Conservation (phyloP, 306 rosid species). For the Dryas alaskensis region DNA sequence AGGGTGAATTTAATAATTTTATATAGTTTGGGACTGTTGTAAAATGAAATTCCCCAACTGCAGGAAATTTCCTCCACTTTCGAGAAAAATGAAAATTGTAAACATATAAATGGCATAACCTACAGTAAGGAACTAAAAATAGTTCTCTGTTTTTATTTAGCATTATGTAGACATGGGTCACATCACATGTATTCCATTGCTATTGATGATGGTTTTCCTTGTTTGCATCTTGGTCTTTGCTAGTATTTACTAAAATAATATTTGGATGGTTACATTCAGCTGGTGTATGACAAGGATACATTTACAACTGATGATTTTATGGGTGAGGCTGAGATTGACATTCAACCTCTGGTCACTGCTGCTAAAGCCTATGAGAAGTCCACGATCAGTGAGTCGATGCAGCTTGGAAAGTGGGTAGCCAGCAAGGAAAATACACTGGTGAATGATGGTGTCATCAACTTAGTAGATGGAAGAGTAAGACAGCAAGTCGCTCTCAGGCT, state of each 20-base stretch:
- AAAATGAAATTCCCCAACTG: not conserved
- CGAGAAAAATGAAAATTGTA: not conserved
- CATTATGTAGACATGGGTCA: not conserved
- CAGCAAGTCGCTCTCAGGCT: slow-evolving; percentile 71
- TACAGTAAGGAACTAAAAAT: not conserved
- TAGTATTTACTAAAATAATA: not conserved
- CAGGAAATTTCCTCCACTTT: not conserved
- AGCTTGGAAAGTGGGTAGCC: slow-evolving; percentile 65
- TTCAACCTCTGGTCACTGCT: slow-evolving; percentile 76
- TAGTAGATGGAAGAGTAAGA: slow-evolving; percentile 63
- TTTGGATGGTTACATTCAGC: slow-evolving; percentile 44
- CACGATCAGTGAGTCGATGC: slow-evolving; percentile 34
- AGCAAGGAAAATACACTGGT: slow-evolving; percentile 52
- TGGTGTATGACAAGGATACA: slow-evolving; percentile 85
- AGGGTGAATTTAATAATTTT: not conserved
- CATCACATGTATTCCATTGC: not conserved
- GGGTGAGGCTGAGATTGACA: slow-evolving; percentile 97
- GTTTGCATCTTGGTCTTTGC: not conserved
- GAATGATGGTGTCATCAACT: slow-evolving; percentile 60
- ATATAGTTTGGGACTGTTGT: not conserved
- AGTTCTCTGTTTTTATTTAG: not conserved
- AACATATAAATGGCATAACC: not conserved
- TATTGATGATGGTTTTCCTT: not conserved
- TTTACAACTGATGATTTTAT: slow-evolving; percentile 85
- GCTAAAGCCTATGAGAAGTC: slow-evolving; percentile 71